phyloP scores from a whole-genome alignment of 129 eudicot genomes.

The Saussurea involucrata region DNA sequence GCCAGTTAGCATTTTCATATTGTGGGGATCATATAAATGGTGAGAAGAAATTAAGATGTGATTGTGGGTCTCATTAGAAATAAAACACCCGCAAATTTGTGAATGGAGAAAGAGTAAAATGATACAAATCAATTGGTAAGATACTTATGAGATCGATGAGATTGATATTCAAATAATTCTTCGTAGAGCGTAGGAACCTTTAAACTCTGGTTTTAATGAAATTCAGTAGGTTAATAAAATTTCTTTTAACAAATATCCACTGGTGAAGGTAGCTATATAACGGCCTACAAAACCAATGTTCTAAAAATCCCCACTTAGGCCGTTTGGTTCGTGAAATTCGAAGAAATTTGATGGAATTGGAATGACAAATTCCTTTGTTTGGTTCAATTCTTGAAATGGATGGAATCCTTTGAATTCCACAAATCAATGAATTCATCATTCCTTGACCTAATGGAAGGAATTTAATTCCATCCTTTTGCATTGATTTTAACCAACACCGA shows the following conservation, averaged over 20 bases:
- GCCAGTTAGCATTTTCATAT: not conserved
- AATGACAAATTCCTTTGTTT: no score
- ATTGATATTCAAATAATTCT: no score
- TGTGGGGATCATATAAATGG: not conserved
- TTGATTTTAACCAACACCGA: no score
- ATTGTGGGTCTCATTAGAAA: not conserved
- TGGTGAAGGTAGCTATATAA: not conserved
- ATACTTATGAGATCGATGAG: no score
- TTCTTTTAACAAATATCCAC: not conserved
- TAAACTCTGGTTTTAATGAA: not conserved
- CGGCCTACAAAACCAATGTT: not conserved
- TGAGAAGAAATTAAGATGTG: not conserved
- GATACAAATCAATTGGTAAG: not conserved
- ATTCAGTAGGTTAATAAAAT: not conserved
- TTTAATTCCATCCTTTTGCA: no score
- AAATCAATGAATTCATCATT: no score
- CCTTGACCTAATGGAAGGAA: no score
- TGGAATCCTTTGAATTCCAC: no score
- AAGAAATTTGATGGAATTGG: no score
- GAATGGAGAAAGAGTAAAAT: not conserved
- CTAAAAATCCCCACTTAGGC: not conserved
- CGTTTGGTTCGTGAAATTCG: no score
- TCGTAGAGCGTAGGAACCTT: not conserved
- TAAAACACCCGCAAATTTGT: not conserved
- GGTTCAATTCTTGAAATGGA: no score